Conservation (phyloP, 441 rosid genomes). For the Populus tomentosa region DNA sequence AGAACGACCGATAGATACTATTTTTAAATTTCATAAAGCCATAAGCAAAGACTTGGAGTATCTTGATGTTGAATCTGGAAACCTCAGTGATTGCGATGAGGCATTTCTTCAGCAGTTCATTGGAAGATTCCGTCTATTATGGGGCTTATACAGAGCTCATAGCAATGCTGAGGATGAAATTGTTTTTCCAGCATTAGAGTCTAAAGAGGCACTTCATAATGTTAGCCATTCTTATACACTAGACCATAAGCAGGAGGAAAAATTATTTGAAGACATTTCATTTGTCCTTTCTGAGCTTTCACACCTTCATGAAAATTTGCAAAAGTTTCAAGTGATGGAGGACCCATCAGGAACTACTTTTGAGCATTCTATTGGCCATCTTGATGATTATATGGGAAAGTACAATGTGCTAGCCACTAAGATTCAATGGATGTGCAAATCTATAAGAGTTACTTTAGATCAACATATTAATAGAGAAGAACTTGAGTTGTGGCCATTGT, state of each 20-base stretch:
- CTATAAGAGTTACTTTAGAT: conserved; percentile 54
- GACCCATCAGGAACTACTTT: conserved; percentile 13
- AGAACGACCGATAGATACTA: conserved; percentile 54
- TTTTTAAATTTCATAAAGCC: conserved; percentile 72
- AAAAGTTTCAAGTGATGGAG: conserved; percentile 6
- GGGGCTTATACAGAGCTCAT: conserved; percentile 70
- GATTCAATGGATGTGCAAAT: conserved; percentile 68
- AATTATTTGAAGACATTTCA: conserved; percentile 57
- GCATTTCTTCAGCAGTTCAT: conserved; percentile 50
- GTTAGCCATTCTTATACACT: conserved; percentile 70
- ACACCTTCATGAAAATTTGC: conserved; percentile 33
- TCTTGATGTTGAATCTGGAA: conserved; percentile 61
- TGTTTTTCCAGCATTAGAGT: conserved; percentile 69
- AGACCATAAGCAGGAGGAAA: conserved; percentile 67
- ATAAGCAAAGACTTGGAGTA: conserved; percentile 64
- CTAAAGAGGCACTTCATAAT: conserved; percentile 69
- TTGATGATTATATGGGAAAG: conserved; percentile 28
- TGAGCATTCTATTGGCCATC: conserved; percentile 17
- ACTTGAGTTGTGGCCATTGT: conserved; percentile 69
- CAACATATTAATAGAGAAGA: conserved; percentile 58
- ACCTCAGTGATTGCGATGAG: conserved; percentile 46
- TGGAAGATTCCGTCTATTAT: conserved; percentile 61
- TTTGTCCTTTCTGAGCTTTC: conserved; percentile 46
- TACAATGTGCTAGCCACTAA: conserved; percentile 48
- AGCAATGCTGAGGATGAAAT: conserved; percentile 80